These are phyloP conservation scores for Coemansia erecta DNA, from an alignment of 192 early-diverging fungal genomes.

Conservation along the genomic window DNA sequence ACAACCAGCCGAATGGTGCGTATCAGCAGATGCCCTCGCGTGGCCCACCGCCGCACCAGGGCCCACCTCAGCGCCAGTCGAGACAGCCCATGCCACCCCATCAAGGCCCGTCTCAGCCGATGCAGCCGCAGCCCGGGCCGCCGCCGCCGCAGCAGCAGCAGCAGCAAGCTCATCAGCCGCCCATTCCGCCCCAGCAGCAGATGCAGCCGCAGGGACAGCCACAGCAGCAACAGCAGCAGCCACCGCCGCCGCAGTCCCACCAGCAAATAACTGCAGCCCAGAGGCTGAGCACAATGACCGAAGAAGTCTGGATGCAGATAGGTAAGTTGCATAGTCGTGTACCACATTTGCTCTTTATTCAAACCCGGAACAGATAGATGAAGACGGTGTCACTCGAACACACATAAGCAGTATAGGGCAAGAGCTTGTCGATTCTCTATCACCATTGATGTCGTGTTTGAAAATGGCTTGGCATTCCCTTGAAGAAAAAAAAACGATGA, in stretches of 20 bases:
- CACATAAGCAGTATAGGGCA: no score
- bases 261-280: slow-evolving; percentile 32
- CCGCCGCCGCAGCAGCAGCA: slow-evolving; percentile 26
- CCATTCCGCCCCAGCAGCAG: slow-evolving; percentile 17
- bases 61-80: slow-evolving; percentile 22
- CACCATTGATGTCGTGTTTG: no score
- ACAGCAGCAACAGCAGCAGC: slow-evolving; percentile 9
- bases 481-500: not conserved
- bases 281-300: slow-evolving; percentile 42
- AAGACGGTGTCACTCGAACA: no score
- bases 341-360: no score
- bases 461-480: no score
- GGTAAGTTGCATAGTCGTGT: slow-evolving; percentile 17
- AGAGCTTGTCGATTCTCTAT: no score
- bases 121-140: not conserved
- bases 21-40: slow-evolving; percentile 29
- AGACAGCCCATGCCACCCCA: slow-evolving; percentile 15
- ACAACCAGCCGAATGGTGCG: slow-evolving; percentile 29
- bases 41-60: slow-evolving; percentile 22
- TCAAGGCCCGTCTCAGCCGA: slow-evolving; percentile 3
- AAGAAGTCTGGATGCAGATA: slow-evolving; percentile 49
- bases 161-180: slow-evolving; percentile 7
- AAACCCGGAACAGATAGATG: no score
- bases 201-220: slow-evolving; percentile 4
- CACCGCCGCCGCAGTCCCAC: slow-evolving; percentile 17